Evolutionary conservation across 2,329 filamentous ascomycete species (phyloP), one percentile per base, ranked within the genome.

Genomic region (Amphichorda felina): DNA sequence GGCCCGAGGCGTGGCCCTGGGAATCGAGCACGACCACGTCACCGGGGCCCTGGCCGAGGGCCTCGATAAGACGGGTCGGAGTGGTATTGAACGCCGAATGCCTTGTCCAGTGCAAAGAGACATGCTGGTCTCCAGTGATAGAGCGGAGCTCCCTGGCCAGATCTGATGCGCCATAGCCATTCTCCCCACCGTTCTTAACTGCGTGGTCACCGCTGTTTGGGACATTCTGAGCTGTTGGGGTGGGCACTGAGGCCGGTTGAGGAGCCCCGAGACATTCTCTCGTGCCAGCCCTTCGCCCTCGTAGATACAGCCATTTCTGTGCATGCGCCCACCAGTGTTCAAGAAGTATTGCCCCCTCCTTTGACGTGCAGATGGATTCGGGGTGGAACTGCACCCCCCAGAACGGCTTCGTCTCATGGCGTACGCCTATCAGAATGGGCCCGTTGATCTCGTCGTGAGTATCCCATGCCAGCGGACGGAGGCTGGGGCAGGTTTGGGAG

Each of bases 311-410:
- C 74, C 81, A 87, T 29, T 56, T 52, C 37, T 66, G 57, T 1
- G 78, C 77, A 49, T 75, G 65, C 4, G 55, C 50, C 68, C 87
- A 91, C 85, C 87, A 94, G 48, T 83, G 85, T 34, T 56, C 56
- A 25, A 94, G 64, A 18, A 94, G 64, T 11, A 62, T 59, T 15
- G 68, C 71, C 2, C 82, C 79, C 40, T 71, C 69, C 4, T 65
- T 59, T 27, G 84, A 82, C 4, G 87, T 93, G 53, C 86, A 94
- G 11, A 86, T 73, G 0, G 85, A 94, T 55, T 95, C 87, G 0
- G 87, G 87, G 50, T 94, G 87, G 47, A 91, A 94, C 50, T 94
- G 88, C 14, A 94, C 67, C 0, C 82, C 88, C 79, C 82, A 93
- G 43, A 89, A 82, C 0, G 88, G 87, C 43, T 75, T 79, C 1